A percentile compares a stretch with the other conserved stretches of the same genome.
phyloP scores from a whole-genome alignment of 116 monocot genomes.

The Dioscorea cayenensis region DNA sequence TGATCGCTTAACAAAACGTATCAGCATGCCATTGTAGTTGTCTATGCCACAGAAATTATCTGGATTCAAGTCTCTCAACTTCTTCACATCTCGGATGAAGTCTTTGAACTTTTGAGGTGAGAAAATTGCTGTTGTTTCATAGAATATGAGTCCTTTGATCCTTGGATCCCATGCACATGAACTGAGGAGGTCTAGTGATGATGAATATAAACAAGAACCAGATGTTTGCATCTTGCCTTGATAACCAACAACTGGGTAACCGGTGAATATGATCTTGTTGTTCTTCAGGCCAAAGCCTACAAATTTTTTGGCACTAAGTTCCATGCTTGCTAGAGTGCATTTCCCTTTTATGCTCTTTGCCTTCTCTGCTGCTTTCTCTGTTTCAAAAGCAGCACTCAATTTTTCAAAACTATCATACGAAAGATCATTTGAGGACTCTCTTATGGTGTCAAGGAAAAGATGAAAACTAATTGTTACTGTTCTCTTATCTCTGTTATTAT shows the following conservation, averaged over 20 bases:
- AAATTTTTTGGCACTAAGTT: conserved; percentile 30
- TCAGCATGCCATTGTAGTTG: conserved; percentile 57
- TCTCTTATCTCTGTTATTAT: no score
- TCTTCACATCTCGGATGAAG: conserved; percentile 66
- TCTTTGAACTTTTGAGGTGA: conserved; percentile 36
- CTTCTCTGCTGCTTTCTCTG: conserved; percentile 45
- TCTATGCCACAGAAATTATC: conserved; percentile 65
- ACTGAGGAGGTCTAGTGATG: conserved; percentile 18
- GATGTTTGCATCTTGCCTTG: conserved; percentile 83
- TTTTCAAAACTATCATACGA: no score
- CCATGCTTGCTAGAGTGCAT: conserved; percentile 36
- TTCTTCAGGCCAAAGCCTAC: conserved; percentile 52
- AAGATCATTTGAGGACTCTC: no score
- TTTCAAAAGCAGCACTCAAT: background rate
- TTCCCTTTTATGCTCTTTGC: conserved; percentile 38
- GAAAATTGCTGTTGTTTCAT: conserved; percentile 71
- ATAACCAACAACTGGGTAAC: conserved; percentile 63
- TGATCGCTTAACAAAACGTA: conserved; percentile 68
- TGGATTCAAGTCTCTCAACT: conserved; percentile 40
- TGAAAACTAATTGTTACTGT: no score
- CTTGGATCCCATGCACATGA: conserved; percentile 72
- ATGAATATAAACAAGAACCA: conserved; percentile 57
- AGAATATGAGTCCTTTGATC: conserved; percentile 68
- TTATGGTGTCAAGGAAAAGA: no score
- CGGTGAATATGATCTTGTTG: conserved; percentile 46